Base-by-base conservation (phyloP, 495 filamentous ascomycete genomes). In the Penicillium chermesinum region DNA sequence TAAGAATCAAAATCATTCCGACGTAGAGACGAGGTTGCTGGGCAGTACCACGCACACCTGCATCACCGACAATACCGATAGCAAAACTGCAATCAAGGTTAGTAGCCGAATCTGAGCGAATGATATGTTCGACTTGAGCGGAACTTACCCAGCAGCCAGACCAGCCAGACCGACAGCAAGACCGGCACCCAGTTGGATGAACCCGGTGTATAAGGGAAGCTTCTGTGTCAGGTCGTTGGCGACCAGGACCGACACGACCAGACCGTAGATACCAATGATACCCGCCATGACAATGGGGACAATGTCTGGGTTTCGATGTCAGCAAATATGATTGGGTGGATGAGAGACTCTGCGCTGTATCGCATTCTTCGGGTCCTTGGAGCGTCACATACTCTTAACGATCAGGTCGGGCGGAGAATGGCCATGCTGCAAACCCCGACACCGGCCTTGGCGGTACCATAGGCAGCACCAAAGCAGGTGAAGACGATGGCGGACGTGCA, bases 251-350 rank as follows among this genome's bases (percentile, higher is more conserved):
- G 91, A 96, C 45, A 99, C 93, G 75, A 99, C 93, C 44, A 99
- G 82, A 61, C 93, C 93, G 79, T 99, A 99, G 74, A 99, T 99
- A 85, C 87, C 94, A 72, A 99, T 96, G 75, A 99, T 99, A 97
- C 93, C 93, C 78, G 93, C 93, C 93, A 99, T 99, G 81, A 99
- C 95, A 72, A 98, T 93, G 64, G 93, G 93, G 50, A 98, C 90
- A 65, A 98, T 95, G 79, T 97, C 93, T 98, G 55, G n/a, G 15
- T 42, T 48, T 37, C 15, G 2, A 12, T 16, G 42, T 69, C 18
- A 69, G 61, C 46, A 41, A 50, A 38, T 14, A 14, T n/a, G 8
- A 2, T 9, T 10, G 18, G 14, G 48, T 15, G 19, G 12, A 13
- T 32, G 20, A 13, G 44, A n/a, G 30, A 17, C 2, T 18, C 13